Conservation (phyloP, 371 early-diverging fungal genomes). For the Apophysomyces variabilis region DNA sequence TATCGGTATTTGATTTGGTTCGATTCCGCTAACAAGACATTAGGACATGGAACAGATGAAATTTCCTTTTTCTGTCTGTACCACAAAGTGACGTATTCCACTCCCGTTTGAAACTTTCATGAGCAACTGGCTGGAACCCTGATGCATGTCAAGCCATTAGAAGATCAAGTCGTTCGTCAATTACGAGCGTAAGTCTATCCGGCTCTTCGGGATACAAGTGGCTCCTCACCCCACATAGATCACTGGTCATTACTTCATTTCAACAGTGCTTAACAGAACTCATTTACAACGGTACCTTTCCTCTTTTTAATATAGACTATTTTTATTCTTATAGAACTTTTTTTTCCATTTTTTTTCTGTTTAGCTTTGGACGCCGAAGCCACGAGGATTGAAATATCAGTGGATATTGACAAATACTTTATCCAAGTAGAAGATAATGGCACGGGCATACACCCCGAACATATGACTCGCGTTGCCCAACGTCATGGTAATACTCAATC, state of each 20-base stretch:
- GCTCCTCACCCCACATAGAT: constrained; percentile 23
- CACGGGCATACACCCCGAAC: constrained; percentile 52
- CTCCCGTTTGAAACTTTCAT: neutral
- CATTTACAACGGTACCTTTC: constrained; percentile 57
- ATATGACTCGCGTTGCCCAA: constrained; percentile 53
- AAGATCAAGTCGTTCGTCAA: constrained; percentile 26
- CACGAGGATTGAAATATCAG: constrained; percentile 46
- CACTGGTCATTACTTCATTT: constrained; percentile 54
- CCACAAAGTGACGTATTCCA: neutral
- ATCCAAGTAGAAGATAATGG: constrained; percentile 73
- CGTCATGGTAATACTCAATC: constrained; percentile 52
- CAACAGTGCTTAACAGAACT: constrained; percentile 64
- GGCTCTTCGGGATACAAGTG: constrained; percentile 2
- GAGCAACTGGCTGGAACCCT: neutral
- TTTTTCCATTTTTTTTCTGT: neutral
- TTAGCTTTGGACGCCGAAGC: constrained; percentile 69
- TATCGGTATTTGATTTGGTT: constrained; percentile 10
- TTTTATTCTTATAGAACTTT: neutral
- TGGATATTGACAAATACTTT: constrained; percentile 50
- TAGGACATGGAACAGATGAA: neutral
- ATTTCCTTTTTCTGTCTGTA: neutral
- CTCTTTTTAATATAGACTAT: constrained; percentile 1
- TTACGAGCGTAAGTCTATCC: constrained; percentile 35
- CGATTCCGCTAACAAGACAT: constrained; percentile 3
- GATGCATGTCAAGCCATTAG: constrained; percentile 6